These are phyloP conservation scores for Aureococcus anophagefferens DNA, from an alignment of 108 stramenopile species.

Conservation along the genomic window DNA sequence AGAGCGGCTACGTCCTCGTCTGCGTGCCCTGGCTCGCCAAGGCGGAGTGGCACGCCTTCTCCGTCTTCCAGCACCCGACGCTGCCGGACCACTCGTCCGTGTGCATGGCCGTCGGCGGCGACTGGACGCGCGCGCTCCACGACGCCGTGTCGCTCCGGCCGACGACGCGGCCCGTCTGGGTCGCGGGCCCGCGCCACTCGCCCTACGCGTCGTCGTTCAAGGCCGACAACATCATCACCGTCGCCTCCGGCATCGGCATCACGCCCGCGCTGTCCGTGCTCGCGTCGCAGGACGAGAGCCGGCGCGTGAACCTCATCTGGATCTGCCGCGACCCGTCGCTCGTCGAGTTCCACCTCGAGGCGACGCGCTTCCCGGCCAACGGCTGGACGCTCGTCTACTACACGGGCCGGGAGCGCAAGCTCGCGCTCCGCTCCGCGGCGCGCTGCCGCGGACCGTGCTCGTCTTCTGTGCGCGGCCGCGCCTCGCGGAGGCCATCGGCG, in stretches of 20 bases:
- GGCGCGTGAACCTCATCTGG: conserved; percentile 13
- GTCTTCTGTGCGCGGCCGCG: conserved; percentile 24
- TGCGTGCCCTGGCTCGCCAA: conserved; percentile 12
- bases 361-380: background rate
- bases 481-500: conserved; percentile 22
- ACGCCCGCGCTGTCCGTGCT: conserved; percentile 6
- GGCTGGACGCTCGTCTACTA: conserved; percentile 21
- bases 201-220: conserved; percentile 31
- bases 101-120: conserved; percentile 7
- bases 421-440: conserved; percentile 13
- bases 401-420: conserved; percentile 22
- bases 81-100: conserved; percentile 7
- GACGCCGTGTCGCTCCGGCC: conserved; percentile 2
- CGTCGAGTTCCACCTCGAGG: conserved; percentile 9
- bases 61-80: conserved; percentile 9
- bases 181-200: conserved; percentile 30
- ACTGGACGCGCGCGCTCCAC: conserved; percentile 12
- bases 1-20: conserved; percentile 16
- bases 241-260: conserved; percentile 17
- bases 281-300: background rate
- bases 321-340: conserved; percentile 6
- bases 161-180: conserved; percentile 25
- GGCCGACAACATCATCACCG: background rate
- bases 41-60: conserved; percentile 18
- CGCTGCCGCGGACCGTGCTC: conserved; percentile 26